These are phyloP conservation scores for Solanum hybrid DNA, from an alignment of 305 asterid species.

Conservation along the genomic window DNA sequence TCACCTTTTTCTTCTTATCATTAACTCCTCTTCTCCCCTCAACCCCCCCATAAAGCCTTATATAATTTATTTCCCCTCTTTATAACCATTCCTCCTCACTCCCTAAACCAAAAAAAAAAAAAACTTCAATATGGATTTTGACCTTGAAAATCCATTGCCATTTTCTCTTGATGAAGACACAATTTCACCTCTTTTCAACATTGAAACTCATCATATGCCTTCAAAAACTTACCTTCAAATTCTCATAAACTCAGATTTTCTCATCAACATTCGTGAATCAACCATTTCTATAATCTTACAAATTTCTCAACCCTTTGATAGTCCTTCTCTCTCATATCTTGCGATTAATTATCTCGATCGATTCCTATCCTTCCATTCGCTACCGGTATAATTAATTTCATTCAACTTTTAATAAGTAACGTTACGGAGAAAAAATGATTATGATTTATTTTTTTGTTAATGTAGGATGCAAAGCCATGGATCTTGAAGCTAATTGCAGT, in stretches of 20 bases:
- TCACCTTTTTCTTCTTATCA: conserved; percentile 23
- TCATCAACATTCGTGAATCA: conserved; percentile 21
- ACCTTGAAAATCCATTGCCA: conserved; percentile 59
- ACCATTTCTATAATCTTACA: conserved; percentile 27
- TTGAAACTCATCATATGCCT: conserved; percentile 55
- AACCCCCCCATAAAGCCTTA: not conserved
- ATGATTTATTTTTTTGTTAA: not conserved
- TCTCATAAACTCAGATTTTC: conserved; percentile 10
- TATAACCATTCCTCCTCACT: not conserved
- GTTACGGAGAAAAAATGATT: not conserved
- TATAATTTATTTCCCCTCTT: not conserved
- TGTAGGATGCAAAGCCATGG: conserved; percentile 59
- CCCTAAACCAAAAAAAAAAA: not conserved
- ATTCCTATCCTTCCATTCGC: conserved; percentile 36
- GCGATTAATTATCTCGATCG: conserved; percentile 63
- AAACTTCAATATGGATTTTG: conserved; percentile 30
- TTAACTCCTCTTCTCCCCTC: conserved; percentile 5
- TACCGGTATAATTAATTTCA: conserved; percentile 11
- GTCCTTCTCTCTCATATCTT: conserved; percentile 32
- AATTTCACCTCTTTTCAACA: conserved; percentile 22
- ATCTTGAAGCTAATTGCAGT: conserved; percentile 39
- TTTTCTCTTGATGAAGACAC: conserved; percentile 13
- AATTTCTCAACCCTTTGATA: conserved; percentile 23
- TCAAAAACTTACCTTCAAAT: conserved; percentile 18
- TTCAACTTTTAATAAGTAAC: not conserved